These are phyloP conservation scores for Lathyrus aphaca DNA, from an alignment of 306 rosid genomes.

Conservation along the genomic window DNA sequence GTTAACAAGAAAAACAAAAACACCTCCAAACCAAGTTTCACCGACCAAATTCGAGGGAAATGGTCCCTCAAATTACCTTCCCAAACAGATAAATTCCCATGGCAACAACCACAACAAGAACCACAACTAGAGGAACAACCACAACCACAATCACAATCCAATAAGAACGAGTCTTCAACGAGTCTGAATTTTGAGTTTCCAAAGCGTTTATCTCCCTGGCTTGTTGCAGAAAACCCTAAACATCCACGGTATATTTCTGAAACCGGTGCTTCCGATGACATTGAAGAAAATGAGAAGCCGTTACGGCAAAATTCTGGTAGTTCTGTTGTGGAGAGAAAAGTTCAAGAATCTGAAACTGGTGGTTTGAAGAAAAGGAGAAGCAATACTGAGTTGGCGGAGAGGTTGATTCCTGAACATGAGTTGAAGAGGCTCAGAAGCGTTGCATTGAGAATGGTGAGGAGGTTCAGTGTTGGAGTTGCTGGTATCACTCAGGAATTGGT, in stretches of 20 bases:
- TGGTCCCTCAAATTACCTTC: slow-evolving; percentile 72
- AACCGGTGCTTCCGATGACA: not conserved
- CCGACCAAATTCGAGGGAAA: slow-evolving; percentile 67
- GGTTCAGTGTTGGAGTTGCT: slow-evolving; percentile 69
- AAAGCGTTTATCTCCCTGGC: slow-evolving; percentile 71
- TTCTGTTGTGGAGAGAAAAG: slow-evolving; percentile 20
- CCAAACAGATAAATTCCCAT: slow-evolving; percentile 65
- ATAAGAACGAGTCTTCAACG: slow-evolving; percentile 28
- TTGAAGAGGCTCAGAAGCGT: slow-evolving; percentile 80
- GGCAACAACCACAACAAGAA: slow-evolving; percentile 50
- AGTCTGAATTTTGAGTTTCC: slow-evolving; percentile 46
- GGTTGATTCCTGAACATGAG: slow-evolving; percentile 70
- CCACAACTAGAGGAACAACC: slow-evolving; percentile 7
- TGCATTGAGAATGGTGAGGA: slow-evolving; percentile 78
- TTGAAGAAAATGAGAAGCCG: slow-evolving; percentile 4
- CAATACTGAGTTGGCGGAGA: slow-evolving; percentile 64
- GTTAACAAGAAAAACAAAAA: slow-evolving; percentile 60
- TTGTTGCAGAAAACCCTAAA: slow-evolving; percentile 47
- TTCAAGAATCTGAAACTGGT: slow-evolving; percentile 34
- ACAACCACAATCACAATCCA: slow-evolving; percentile 16
- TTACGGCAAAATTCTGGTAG: slow-evolving; percentile 3
- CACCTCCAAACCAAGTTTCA: slow-evolving; percentile 77
- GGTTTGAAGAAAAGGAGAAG: slow-evolving; percentile 51
- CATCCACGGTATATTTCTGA: slow-evolving; percentile 31
- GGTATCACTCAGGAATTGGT: slow-evolving; percentile 82